phyloP scores from a whole-genome alignment of 495 filamentous ascomycete genomes.

The Tetracladium setigerum region DNA sequence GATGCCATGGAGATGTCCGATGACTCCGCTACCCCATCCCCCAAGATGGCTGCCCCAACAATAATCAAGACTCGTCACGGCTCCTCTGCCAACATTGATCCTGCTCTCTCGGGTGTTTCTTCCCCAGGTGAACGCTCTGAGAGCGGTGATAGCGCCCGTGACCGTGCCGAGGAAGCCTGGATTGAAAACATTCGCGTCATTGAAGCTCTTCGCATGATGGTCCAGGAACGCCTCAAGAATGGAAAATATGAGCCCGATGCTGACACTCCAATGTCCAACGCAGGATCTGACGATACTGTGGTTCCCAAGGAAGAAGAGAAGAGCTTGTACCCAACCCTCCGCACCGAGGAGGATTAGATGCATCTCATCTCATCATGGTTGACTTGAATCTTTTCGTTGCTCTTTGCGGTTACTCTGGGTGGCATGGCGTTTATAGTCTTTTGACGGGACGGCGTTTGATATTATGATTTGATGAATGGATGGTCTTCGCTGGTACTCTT shows the following conservation, averaged over 20 bases:
- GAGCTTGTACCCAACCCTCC: constrained; percentile 40
- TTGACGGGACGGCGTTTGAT: too few species aligned
- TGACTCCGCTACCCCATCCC: constrained; percentile 33
- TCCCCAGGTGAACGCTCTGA: constrained; percentile 16
- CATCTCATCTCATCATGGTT: neutral
- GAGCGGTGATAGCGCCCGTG: constrained; percentile 34
- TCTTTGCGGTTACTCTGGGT: too few species aligned
- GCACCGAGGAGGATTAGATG: constrained; percentile 23
- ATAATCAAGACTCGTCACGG: constrained; percentile 34
- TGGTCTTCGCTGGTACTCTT: too few species aligned
- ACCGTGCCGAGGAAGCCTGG: constrained; percentile 61
- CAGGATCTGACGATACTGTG: neutral
- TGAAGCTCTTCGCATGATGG: constrained; percentile 62
- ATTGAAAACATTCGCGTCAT: constrained; percentile 77
- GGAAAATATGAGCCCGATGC: constrained; percentile 50
- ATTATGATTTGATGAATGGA: too few species aligned
- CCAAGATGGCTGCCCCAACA: constrained; percentile 25
- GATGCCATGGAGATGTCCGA: constrained; percentile 53
- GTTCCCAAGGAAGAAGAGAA: constrained; percentile 1
- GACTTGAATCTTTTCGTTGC: neutral
- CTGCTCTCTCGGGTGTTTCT: constrained; percentile 33
- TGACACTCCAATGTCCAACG: constrained; percentile 20
- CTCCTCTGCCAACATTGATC: constrained; percentile 45
- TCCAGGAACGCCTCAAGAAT: constrained; percentile 55
- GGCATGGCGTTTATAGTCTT: too few species aligned